Percentiles rank a stretch among this genome's conserved stretches.
These are phyloP conservation scores for Tylopilus sp. DNA, from an alignment of 1,284 basidiomycete species.

Conservation along the genomic window DNA sequence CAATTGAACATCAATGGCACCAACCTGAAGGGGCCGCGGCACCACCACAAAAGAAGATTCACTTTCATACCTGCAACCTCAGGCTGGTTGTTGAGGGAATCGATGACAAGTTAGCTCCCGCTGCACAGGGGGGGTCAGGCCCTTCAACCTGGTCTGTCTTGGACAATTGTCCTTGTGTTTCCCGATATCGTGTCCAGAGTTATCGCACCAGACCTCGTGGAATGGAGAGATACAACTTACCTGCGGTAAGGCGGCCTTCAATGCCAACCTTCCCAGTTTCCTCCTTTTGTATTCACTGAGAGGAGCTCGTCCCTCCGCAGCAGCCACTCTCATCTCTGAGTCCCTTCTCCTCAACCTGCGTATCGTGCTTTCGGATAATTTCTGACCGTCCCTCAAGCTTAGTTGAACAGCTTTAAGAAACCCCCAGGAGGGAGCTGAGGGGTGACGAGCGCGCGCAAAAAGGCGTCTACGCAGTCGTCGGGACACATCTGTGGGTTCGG, in stretches of 20 bases:
- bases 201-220: not conserved
- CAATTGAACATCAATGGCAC: not conserved
- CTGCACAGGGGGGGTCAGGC: not conserved
- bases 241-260: slow-evolving; percentile 18
- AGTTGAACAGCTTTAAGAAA: slow-evolving; percentile 33
- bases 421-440: slow-evolving; percentile 35
- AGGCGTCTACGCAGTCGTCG: slow-evolving; percentile 16
- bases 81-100: not conserved
- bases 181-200: slow-evolving; percentile 8
- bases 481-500: slow-evolving; percentile 29
- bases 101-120: not conserved
- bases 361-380: slow-evolving; percentile 38
- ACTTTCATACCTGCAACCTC: not conserved
- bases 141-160: slow-evolving; percentile 3
- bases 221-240: slow-evolving; percentile 14
- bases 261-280: slow-evolving; percentile 30
- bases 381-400: slow-evolving; percentile 37
- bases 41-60: not conserved
- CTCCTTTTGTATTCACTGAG: slow-evolving; percentile 36
- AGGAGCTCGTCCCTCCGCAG: slow-evolving; percentile 35
- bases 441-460: slow-evolving; percentile 31
- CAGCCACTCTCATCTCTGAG: slow-evolving; percentile 30
- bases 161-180: not conserved
- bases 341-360: slow-evolving; percentile 39
- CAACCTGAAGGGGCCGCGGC: not conserved